These are phyloP conservation scores for Sugiyamaella mastotermitis DNA, from an alignment of 805 yeast genomes.

Conservation along the genomic window DNA sequence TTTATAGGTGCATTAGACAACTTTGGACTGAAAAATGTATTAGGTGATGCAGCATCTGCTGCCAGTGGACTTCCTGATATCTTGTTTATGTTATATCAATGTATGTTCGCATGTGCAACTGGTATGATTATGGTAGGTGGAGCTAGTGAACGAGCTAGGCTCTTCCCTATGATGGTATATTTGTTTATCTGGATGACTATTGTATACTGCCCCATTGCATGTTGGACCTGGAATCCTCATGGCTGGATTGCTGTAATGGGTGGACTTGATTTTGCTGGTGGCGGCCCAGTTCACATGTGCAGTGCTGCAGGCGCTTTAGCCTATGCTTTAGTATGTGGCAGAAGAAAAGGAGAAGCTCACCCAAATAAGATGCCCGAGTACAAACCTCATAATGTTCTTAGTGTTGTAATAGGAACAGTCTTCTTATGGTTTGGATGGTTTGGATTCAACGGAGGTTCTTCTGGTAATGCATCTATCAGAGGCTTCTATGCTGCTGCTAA, in stretches of 20 bases:
- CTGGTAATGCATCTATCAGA: conserved; percentile 88
- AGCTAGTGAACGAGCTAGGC: conserved; percentile 96
- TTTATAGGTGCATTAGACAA: conserved; percentile 79
- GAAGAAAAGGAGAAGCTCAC: conserved; percentile 67
- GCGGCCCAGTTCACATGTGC: conserved; percentile 95
- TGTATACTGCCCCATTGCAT: conserved; percentile 93
- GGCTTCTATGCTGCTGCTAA: conserved; percentile 91
- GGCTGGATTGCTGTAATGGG: conserved; percentile 87
- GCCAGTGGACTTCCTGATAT: conserved; percentile 74
- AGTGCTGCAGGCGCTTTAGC: conserved; percentile 95
- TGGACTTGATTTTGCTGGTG: conserved; percentile 94
- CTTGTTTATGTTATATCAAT: conserved; percentile 84
- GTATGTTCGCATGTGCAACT: conserved; percentile 93
- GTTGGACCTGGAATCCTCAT: conserved; percentile 93
- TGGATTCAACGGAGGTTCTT: conserved; percentile 97
- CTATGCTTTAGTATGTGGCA: conserved; percentile 86
- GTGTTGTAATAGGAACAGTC: conserved; percentile 86
- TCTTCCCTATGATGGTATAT: conserved; percentile 95
- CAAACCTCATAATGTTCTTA: conserved; percentile 88
- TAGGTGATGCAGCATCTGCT: conserved; percentile 70
- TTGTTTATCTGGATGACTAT: conserved; percentile 90
- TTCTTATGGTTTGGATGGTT: conserved; percentile 99
- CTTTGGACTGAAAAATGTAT: conserved; percentile 72
- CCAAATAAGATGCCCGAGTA: conserved; percentile 68
- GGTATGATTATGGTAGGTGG: conserved; percentile 96